A percentile compares a stretch with the other conserved stretches of the same genome.
phyloP scores from a whole-genome alignment of 148 eudicot genomes.

The Rhododendron ferrugineum region DNA sequence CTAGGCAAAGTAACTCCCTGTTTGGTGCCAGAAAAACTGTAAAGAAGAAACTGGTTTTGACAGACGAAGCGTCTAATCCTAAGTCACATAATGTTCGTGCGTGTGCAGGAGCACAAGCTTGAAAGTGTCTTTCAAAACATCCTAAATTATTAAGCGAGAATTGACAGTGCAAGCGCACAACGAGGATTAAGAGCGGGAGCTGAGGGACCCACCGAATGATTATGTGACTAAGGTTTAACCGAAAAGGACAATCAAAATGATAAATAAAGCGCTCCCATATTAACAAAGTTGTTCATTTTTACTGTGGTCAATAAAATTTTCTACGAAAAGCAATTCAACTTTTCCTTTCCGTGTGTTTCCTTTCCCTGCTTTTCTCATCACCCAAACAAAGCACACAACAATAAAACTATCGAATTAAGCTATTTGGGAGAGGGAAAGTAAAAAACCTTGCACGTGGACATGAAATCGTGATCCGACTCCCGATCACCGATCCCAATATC shows the following conservation, averaged over 20 bases:
- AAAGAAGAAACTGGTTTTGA: neutral
- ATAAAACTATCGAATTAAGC: neutral
- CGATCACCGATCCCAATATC: slow-evolving; percentile 94
- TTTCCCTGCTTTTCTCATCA: neutral
- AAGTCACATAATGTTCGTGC: neutral
- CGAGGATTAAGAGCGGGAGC: neutral
- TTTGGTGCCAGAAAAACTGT: neutral
- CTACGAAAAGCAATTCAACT: neutral
- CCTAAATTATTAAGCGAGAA: neutral
- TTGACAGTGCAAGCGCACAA: neutral
- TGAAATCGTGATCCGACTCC: slow-evolving; percentile 80
- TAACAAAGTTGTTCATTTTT: neutral
- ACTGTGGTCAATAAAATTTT: neutral
- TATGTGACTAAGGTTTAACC: no score
- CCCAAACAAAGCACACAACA: neutral
- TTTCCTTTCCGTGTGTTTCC: neutral
- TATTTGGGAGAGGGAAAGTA: neutral
- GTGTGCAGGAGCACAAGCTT: neutral
- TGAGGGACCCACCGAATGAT: no score
- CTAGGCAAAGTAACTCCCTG: neutral
- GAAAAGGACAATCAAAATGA: no score
- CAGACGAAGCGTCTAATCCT: no score
- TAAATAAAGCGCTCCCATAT: no score
- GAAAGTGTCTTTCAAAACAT: no score
- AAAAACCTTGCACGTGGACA: slow-evolving; percentile 84